Evolutionary conservation across 441 rosid species (phyloP), one percentile per base, ranked within the genome.

Genomic region (Arabidopsis hybrid): DNA sequence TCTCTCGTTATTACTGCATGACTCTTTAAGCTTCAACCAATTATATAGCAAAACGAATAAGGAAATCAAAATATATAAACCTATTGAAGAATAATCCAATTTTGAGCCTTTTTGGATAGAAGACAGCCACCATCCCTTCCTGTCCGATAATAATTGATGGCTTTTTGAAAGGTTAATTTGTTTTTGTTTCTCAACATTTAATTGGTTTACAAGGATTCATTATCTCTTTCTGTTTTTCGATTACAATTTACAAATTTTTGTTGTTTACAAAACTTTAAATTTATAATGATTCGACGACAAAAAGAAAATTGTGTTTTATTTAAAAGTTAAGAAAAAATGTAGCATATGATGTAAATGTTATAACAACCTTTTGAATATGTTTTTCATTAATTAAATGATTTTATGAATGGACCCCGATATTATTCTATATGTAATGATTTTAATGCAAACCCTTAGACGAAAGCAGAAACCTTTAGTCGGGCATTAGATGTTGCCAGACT

Each of bases 101-200:
- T 39, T 62, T 74, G 18, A 26, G 11, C 32, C 52, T 72, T 52
- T 31, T 17, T 42, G 61, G 14, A 67, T 50, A 67, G 49, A 74
- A 40, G 78, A 67, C 68, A 67, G 63, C 47, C 62, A 59, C 63
- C 56, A 43, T 67, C 73, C 62, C 62, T 60, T 67, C 68, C 10
- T 67, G 78, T 52, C 68, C 14, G 2, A 14, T 60, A 43, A 74
- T 74, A 60, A 42, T 67, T 74, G 57, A 51, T 51, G 35, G 47
- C 63, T 60, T 74, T 74, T 60, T 60, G 63, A 74, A 60, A 74
- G 78, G 47, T 42, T 61, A 56, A 60, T 67, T 60, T 60, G 34
- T 67, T 66, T 66, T 60, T 50, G n/a, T 67, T 74, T 67, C 56
- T 50, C 6, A 60, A 31, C 17, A 40, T 39, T 50, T 8, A 46